Evolutionary conservation across 305 asterid species (phyloP).

Genomic region (Fraxinus paxiana): DNA sequence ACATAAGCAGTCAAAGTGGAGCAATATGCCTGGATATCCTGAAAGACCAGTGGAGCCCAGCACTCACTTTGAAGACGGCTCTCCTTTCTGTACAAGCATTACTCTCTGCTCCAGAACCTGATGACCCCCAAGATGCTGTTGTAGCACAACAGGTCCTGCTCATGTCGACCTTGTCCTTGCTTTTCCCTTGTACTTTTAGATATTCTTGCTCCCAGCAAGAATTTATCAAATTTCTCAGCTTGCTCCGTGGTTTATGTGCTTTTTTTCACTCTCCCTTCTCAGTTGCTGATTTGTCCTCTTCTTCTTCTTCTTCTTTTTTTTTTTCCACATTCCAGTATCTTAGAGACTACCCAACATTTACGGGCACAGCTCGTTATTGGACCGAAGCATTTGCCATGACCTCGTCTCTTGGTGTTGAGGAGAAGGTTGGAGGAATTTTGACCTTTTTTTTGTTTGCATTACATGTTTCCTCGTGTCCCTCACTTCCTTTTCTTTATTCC

Average conservation of each 20-base stretch:
- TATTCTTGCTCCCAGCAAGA: neutral
- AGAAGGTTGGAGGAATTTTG: conserved; percentile 51
- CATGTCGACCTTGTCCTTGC: neutral
- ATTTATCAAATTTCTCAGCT: neutral
- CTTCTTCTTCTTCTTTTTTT: neutral
- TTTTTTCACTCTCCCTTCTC: neutral
- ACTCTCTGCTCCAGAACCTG: conserved; percentile 89
- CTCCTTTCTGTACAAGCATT: conserved; percentile 90
- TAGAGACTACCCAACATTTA: conserved; percentile 61
- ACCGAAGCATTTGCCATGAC: conserved; percentile 87
- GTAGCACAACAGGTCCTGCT: conserved; percentile 78
- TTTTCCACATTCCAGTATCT: conserved; percentile 45
- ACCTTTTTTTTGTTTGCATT: neutral
- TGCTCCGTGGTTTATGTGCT: neutral
- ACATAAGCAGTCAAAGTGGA: conserved; percentile 97
- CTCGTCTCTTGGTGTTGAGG: conserved; percentile 72
- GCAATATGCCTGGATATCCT: conserved; percentile 96
- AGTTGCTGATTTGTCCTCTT: conserved; percentile 8
- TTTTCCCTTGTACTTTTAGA: neutral
- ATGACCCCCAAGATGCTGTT: conserved; percentile 95
- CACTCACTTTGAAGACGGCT: conserved; percentile 81
- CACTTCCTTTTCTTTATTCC: neutral
- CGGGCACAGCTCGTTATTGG: conserved; percentile 92
- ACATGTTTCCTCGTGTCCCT: neutral
- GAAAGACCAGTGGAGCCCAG: conserved; percentile 98